Base-by-base conservation (phyloP, 129 eudicot species). In the Mikania micrantha region DNA sequence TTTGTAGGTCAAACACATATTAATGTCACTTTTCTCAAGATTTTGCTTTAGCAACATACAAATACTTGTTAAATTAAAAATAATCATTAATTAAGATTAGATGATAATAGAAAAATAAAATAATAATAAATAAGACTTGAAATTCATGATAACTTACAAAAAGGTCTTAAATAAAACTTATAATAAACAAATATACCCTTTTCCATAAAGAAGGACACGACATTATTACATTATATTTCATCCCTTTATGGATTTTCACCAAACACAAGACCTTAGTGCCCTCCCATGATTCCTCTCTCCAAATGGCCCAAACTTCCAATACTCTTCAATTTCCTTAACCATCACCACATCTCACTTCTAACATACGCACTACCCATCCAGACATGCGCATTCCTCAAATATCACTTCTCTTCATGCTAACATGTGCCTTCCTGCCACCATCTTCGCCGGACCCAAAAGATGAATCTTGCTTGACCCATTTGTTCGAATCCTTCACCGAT, bases 361-460 rank as follows among this genome's bases (percentile, higher is more conserved):
- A 28, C 75, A 28, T 69, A 47, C 80, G 75, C 71, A 48, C 65
- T 22, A 9, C 5, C 25, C 56, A 19, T 48, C 27, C 9, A 20
- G 19, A 13, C 2, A 76, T 68, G 75, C 57, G 71, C n/a, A 54
- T 49, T 53, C 50, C 57, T 64, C 34, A 31, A 29, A 17, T 38
- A 7, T 19, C 44, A 19, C 62, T 70, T 17, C 1, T 44, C 49
- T 17, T 64, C 38, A 64, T 42, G 76, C 71, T 77, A 77, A 70
- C 34, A 66, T 77, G 72, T 67, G 13, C 74, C 67, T 21, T 64
- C 58, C 61, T 76, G 22, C 65, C 71, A 13, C 79, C 82, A 27
- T 45, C 82, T 0, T 41, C 60, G 13, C 27, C 95, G 60, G 88
- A 90, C 74, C 96, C 96, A 21, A 67, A 79, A 65, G 96, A 90